Base-by-base conservation (phyloP, 768 basidiomycete species). In the Mycena galopus region DNA sequence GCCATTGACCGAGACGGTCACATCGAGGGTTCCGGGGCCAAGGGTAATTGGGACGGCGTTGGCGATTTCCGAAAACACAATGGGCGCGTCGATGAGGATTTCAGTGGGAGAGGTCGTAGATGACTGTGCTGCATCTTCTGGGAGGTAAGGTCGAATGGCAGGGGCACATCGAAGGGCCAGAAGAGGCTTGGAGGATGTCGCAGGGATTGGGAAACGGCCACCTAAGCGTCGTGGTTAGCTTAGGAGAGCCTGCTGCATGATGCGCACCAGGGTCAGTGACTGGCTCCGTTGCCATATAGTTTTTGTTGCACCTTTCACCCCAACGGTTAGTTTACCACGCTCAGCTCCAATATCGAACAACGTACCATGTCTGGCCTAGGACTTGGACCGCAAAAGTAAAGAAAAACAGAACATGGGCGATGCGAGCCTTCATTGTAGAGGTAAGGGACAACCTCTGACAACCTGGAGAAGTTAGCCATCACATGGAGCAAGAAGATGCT, bases 121-220 rank as follows among this genome's bases (percentile, higher is more conserved):
- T 10, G 76, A 67, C 51, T 74, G 71, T 58, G 78, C 66, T 9
- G 81, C 80, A 71, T 91, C 90, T 73, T 88, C 89, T 19, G 86
- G 85, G 27, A 92, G 85, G 77, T 90, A 92, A 1, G 91, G 91
- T 8, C 87, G 84, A 27, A 91, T 86, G 3, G 88, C 88, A 32
- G 89, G 90, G 11, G 86, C 84, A 71, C 91, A 92, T 12, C 89
- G 88, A 44, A 92, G 79, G 10, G 89, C 88, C 29, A 91, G 84
- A 47, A 90, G 84, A n/a, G 90, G 81, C 1, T 77, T 78, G 0
- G 81, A 72, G 3, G 85, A 86, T 1, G 77, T 73, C 11, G 77
- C 77, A 8, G 87, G 84, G 4, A 81, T 64, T 2, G 83, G 84
- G 69, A 89, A 90, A 73, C 85, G 82, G 33, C 89, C 88, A 39